Evolutionary conservation across 805 yeast genomes (phyloP), one percentile per base, ranked within the genome.

Genomic region (Candida montana): DNA sequence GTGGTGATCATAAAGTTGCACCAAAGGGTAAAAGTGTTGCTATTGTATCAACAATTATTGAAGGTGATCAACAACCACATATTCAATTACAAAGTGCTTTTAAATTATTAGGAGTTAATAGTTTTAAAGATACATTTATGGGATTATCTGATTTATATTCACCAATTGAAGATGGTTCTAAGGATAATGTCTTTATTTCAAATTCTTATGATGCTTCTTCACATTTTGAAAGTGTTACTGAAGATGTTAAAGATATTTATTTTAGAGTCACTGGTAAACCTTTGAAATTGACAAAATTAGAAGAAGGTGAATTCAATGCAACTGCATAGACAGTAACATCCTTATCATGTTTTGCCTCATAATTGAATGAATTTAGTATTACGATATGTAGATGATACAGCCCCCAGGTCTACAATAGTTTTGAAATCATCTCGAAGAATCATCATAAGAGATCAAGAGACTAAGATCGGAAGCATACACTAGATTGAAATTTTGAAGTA

Each of bases 181-280:
- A 74, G 46, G 90, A 84, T 62, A 79, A 83, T 43, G 79, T 93
- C 37, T 93, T 67, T 65, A 72, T 93, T 44, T 88, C 97, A 30
- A 84, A 77, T 67, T 84, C 95, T 45, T 93, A 89, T 62, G 99
- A 93, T 62, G 83, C 98, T 1, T 75, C 95, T 9, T 88, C 96
- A 9, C 99, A 93, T 67, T 93, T 93, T 61, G 99, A 93, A 66
- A 70, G 90, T 33, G 85, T 95, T 55, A 93, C 99, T 31, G 98
- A 93, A 62, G 98, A 93, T 63, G 95, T 93, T 53, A 89, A 88
- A 66, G 96, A 91, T 63, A 75, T 93, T 40, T 93, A 93, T 64
- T 81, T 82, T 64, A 79, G 98, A 63, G 82, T 93, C 50, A 85
- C 85, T 27, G 98, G 98, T 38, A 85, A 87, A 62, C 96, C 95